Evolutionary conservation across 352 stramenopile species (phyloP).

Genomic region (Globisporangium radiosum): DNA sequence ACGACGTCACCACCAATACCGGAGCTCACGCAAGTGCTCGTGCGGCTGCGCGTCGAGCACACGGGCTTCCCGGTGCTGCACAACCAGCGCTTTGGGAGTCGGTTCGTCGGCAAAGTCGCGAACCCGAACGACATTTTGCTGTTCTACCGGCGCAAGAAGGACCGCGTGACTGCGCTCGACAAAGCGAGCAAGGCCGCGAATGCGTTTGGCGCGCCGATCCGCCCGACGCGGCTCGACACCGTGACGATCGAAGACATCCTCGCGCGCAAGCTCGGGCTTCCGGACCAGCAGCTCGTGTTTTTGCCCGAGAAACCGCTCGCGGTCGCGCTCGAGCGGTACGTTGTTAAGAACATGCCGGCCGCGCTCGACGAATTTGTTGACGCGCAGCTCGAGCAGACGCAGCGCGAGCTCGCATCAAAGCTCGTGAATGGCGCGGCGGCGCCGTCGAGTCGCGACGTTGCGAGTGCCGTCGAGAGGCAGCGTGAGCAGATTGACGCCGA

Average conservation of each 20-base stretch:
- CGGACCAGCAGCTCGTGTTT: slow-evolving; percentile 72
- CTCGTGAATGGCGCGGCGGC: slow-evolving; percentile 23
- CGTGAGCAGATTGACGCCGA: slow-evolving; percentile 50
- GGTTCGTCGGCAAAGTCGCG: slow-evolving; percentile 80
- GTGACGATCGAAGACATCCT: slow-evolving; percentile 80
- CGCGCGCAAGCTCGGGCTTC: slow-evolving; percentile 44
- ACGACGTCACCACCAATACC: neutral
- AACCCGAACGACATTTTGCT: slow-evolving; percentile 87
- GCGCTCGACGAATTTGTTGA: slow-evolving; percentile 79
- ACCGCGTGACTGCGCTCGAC: slow-evolving; percentile 32
- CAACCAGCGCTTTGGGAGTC: slow-evolving; percentile 83
- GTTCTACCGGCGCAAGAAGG: slow-evolving; percentile 70
- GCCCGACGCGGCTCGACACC: slow-evolving; percentile 50
- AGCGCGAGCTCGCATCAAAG: slow-evolving; percentile 49
- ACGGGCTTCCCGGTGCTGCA: slow-evolving; percentile 84
- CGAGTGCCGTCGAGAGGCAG: slow-evolving; percentile 58
- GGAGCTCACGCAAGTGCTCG: slow-evolving; percentile 57
- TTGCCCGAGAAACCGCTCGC: slow-evolving; percentile 61
- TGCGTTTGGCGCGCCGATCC: slow-evolving; percentile 36
- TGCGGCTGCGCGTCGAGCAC: slow-evolving; percentile 85
- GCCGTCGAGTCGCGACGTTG: slow-evolving; percentile 51
- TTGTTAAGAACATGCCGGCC: slow-evolving; percentile 72
- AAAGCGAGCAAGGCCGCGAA: slow-evolving; percentile 26
- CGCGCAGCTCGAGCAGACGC: slow-evolving; percentile 57
- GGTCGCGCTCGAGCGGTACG: slow-evolving; percentile 73